A percentile compares a stretch with the other conserved stretches of the same genome.
Conservation (phyloP, 2,329 filamentous ascomycete genomes). For the Calonectria honghensis region DNA sequence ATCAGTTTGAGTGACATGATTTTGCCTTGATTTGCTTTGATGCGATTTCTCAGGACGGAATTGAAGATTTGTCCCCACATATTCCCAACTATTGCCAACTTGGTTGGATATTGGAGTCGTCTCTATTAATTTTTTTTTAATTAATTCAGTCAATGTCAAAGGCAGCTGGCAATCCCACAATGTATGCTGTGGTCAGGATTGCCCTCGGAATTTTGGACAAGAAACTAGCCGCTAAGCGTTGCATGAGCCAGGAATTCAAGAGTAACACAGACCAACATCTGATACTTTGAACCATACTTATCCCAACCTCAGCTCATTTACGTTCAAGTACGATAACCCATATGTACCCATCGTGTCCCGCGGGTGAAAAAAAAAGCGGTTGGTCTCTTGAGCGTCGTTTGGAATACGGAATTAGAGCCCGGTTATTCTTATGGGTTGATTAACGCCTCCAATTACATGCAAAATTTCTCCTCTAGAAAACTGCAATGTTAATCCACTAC, state of each 20-base stretch:
- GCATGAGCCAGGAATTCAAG: neutral
- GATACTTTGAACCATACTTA: neutral
- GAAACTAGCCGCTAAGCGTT: neutral
- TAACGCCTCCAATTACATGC: neutral
- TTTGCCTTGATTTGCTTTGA: constrained; percentile 25
- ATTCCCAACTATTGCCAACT: neutral
- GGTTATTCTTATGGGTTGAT: neutral
- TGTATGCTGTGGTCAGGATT: no score
- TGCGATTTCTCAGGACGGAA: neutral
- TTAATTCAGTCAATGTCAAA: neutral
- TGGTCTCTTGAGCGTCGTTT: neutral
- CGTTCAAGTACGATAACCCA: neutral
- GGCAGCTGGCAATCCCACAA: neutral
- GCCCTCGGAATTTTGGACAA: neutral
- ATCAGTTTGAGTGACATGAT: constrained; percentile 39
- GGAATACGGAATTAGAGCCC: neutral
- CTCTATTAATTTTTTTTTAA: neutral
- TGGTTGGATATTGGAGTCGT: neutral
- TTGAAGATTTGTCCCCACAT: neutral
- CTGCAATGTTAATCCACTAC: neutral
- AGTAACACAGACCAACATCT: neutral
- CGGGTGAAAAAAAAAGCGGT: neutral
- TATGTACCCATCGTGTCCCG: neutral
- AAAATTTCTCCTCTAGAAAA: neutral
- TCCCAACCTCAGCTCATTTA: neutral